Evolutionary conservation across 139 green algal genomes (phyloP).

Genomic region (Chlorella vulgaris): DNA sequence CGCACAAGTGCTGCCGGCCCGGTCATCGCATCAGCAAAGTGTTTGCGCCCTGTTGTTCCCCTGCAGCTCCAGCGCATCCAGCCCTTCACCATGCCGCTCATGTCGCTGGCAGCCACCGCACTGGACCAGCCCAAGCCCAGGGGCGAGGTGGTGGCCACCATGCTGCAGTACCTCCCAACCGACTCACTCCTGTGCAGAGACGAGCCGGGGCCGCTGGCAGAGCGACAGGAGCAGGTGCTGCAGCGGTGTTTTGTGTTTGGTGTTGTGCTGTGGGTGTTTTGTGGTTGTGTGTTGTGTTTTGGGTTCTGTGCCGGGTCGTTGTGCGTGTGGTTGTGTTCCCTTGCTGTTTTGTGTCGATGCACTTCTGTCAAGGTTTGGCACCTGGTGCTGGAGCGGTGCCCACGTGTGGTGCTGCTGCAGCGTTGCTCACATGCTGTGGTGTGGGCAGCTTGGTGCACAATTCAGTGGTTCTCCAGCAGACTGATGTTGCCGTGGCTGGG

Average conservation of each 20-base stretch:
- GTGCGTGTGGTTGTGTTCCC: not conserved
- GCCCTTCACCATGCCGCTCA: conserved; percentile 94
- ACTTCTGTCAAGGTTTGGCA: too few species aligned
- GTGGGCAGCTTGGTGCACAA: too few species aligned
- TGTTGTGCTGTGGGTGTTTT: too few species aligned
- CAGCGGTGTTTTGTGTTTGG: too few species aligned
- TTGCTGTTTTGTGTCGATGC: not conserved
- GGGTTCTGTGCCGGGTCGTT: too few species aligned
- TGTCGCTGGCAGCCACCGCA: conserved; percentile 87
- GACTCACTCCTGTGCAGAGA: conserved; percentile 76
- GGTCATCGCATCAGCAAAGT: not conserved
- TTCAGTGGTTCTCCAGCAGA: too few species aligned
- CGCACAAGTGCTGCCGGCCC: not conserved
- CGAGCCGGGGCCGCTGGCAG: conserved; percentile 47
- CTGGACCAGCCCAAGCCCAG: conserved; percentile 85
- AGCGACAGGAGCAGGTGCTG: conserved; percentile 40
- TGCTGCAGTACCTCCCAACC: conserved; percentile 89
- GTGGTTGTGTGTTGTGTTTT: too few species aligned
- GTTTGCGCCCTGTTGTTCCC: not conserved
- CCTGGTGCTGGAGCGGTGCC: too few species aligned
- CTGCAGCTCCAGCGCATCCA: conserved; percentile 51
- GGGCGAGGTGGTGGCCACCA: conserved; percentile 68
- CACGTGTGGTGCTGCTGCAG: too few species aligned
- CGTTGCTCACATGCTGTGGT: too few species aligned
- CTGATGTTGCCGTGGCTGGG: too few species aligned